A percentile compares a stretch with the other conserved stretches of the same genome.
Conservation (phyloP, 169 alveolate genomes). For the Perkinsus chesapeaki region DNA sequence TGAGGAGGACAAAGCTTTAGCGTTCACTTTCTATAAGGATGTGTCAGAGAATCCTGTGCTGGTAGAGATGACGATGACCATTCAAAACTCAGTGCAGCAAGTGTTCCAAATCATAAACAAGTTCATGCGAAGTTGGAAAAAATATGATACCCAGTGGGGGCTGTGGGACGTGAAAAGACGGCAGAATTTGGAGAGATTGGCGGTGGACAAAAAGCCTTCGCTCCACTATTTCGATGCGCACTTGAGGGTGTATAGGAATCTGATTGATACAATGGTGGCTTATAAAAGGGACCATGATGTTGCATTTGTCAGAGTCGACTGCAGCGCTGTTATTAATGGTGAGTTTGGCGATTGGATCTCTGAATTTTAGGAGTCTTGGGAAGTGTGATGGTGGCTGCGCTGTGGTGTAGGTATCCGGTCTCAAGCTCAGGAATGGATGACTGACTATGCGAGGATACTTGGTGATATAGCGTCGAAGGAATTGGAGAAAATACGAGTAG, state of each 20-base stretch:
- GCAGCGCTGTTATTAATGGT: constrained; percentile 37
- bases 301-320: constrained; percentile 47
- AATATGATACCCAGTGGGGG: constrained; percentile 47
- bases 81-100: constrained; percentile 45
- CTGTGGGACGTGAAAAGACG: constrained; percentile 46
- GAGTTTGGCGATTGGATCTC: not conserved
- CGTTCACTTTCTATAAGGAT: constrained; percentile 44
- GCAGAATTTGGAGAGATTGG: constrained; percentile 35
- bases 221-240: constrained; percentile 42
- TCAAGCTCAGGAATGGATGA: constrained; percentile 45
- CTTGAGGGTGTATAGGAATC: constrained; percentile 34
- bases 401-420: constrained; percentile 22
- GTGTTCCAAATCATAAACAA: constrained; percentile 40
- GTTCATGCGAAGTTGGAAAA: constrained; percentile 44
- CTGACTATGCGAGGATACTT: constrained; percentile 39
- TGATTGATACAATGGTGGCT: not conserved
- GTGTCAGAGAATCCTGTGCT: constrained; percentile 44
- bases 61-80: constrained; percentile 41
- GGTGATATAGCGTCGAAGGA: constrained; percentile 34
- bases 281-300: constrained; percentile 25
- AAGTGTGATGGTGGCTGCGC: not conserved
- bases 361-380: not conserved
- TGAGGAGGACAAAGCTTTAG: not conserved
- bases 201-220: constrained; percentile 29
- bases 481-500: not conserved